These are phyloP conservation scores for Capronia americana DNA, from an alignment of 2,329 filamentous ascomycete species.

Conservation along the genomic window DNA sequence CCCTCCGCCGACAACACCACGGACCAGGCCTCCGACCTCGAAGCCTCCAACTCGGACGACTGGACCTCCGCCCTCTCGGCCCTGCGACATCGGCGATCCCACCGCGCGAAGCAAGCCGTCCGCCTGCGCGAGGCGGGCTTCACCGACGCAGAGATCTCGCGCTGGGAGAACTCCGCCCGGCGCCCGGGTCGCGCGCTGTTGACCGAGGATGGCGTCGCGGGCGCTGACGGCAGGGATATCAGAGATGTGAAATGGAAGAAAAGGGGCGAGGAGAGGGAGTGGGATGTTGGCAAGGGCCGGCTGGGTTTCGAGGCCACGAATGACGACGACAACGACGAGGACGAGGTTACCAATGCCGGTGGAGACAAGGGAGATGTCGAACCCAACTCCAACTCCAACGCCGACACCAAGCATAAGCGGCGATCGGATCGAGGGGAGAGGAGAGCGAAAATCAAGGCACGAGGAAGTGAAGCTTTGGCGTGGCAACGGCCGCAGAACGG, in stretches of 20 bases:
- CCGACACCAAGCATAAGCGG: neutral
- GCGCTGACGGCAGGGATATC: conserved; percentile 62
- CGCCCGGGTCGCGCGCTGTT: neutral
- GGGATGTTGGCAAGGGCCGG: conserved; percentile 66
- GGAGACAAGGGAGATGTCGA: neutral
- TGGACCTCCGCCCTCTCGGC: conserved; percentile 84
- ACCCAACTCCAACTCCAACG: neutral
- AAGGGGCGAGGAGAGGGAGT: conserved; percentile 70
- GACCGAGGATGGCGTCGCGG: conserved; percentile 14
- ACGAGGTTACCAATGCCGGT: neutral
- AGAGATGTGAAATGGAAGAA: conserved; percentile 76
- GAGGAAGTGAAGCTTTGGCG: conserved; percentile 3
- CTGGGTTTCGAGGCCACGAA: neutral
- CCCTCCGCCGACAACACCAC: conserved; percentile 55
- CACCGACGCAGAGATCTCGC: conserved; percentile 73
- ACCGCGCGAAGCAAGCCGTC: conserved; percentile 76
- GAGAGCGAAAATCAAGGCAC: neutral
- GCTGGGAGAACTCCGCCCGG: conserved; percentile 64
- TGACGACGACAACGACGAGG: neutral
- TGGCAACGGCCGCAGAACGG: conserved; percentile 24
- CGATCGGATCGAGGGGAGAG: neutral
- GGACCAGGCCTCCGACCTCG: conserved; percentile 62
- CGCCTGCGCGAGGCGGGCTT: conserved; percentile 80
- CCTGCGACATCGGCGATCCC: conserved; percentile 77
- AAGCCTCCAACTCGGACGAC: conserved; percentile 64